A percentile compares a stretch with the other conserved stretches of the same genome.
These are phyloP conservation scores for Sugiyamaella japonica DNA, from an alignment of 1,139 yeast species.

Conservation along the genomic window DNA sequence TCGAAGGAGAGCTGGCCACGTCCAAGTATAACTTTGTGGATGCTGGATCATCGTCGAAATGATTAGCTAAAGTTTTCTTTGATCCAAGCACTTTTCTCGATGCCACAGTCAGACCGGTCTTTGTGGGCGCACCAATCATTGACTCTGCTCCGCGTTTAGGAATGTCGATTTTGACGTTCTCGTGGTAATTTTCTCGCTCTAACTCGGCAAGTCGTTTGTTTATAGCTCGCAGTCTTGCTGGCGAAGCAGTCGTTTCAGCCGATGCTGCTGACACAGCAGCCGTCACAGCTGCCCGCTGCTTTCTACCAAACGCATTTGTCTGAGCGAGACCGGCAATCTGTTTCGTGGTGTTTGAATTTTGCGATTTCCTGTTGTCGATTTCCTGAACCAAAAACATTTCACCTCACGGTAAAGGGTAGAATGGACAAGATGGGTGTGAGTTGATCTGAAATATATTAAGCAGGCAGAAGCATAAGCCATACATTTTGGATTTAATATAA, in stretches of 20 bases:
- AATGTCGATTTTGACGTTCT: slow-evolving; percentile 41
- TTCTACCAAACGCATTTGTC: slow-evolving; percentile 19
- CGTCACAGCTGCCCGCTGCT: slow-evolving; percentile 21
- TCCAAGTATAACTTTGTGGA: slow-evolving; percentile 36
- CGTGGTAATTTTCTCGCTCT: slow-evolving; percentile 45
- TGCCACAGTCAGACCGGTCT: slow-evolving; percentile 36
- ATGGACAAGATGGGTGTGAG: too few relatives aligned
- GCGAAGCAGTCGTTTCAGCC: slow-evolving; percentile 29
- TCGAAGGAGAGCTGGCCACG: slow-evolving; percentile 38
- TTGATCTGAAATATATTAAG: too few relatives aligned
- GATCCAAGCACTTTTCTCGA: slow-evolving; percentile 43
- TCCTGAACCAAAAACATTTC: slow-evolving; percentile 14
- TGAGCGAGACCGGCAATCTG: neutral
- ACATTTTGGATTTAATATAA: too few relatives aligned
- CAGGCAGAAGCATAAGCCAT: too few relatives aligned
- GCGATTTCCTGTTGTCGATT: slow-evolving; percentile 4
- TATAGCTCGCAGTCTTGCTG: slow-evolving; percentile 36
- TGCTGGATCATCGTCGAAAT: slow-evolving; percentile 45
- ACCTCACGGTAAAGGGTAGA: too few relatives aligned
- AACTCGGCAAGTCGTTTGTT: slow-evolving; percentile 42
- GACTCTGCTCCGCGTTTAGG: slow-evolving; percentile 32
- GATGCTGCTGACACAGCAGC: slow-evolving; percentile 20
- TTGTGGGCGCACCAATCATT: slow-evolving; percentile 14
- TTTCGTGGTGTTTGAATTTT: neutral
- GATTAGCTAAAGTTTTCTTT: slow-evolving; percentile 43